These are phyloP conservation scores for Syzygium oleosum DNA, from an alignment of 345 rosid genomes.

Conservation along the genomic window DNA sequence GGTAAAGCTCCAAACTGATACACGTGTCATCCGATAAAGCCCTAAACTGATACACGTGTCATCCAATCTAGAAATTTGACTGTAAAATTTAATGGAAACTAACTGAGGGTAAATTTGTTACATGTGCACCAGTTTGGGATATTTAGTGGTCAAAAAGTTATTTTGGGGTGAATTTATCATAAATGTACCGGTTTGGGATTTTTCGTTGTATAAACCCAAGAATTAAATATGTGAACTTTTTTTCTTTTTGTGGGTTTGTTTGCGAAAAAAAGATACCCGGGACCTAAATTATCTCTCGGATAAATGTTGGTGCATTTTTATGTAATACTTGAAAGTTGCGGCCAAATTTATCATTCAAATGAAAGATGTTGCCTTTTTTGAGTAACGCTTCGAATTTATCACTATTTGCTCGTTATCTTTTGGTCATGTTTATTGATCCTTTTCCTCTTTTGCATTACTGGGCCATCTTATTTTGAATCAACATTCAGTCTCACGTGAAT, in stretches of 20 bases:
- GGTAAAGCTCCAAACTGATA: too few species aligned
- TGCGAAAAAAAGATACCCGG: neutral
- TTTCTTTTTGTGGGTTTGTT: neutral
- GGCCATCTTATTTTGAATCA: neutral
- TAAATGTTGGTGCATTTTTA: rapidly evolving
- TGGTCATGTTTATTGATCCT: neutral
- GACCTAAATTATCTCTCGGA: neutral
- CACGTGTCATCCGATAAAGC: too few species aligned
- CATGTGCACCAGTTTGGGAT: too few species aligned
- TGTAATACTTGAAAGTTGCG: neutral
- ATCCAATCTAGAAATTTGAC: too few species aligned
- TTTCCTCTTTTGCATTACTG: neutral
- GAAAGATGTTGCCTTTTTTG: neutral
- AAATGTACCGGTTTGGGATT: too few species aligned
- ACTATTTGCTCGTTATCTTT: neutral
- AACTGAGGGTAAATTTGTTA: too few species aligned
- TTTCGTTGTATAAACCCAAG: too few species aligned
- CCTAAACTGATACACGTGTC: too few species aligned
- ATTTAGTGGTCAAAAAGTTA: too few species aligned
- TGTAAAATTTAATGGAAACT: too few species aligned
- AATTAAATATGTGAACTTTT: neutral
- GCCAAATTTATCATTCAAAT: neutral
- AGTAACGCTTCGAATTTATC: neutral
- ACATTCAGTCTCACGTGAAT: neutral
- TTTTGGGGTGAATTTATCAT: too few species aligned